Base-by-base conservation (phyloP, 768 basidiomycete species). In the Lactarius indigo region DNA sequence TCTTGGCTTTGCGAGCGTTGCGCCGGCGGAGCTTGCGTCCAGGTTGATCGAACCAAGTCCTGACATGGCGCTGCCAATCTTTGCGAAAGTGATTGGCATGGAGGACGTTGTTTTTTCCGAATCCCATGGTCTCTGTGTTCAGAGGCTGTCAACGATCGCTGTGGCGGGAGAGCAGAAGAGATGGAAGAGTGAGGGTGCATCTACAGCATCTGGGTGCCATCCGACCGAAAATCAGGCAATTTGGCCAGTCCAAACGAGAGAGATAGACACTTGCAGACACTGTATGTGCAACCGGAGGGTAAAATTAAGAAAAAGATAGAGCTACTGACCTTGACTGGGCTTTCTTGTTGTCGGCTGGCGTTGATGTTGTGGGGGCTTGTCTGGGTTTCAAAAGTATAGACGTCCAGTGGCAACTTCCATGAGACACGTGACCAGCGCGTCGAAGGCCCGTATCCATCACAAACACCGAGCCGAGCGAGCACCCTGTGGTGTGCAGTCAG, bases 11-110 rank as follows among this genome's bases (percentile, higher is more conserved):
- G 80, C 97, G 92, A 54, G 95, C 94, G 57, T 83, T 88, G 78
- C 97, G 91, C 77, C 97, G 86, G 78, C 93, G 91, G 78, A 95
- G 91, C 83, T 98, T 98, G 77, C 92, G 91, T 58, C 96, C 96
- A 64, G 97, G 94, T 82, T 99, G 97, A 84, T 98, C 92, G 78
- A 98, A 98, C 96, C 96, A 95, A 76, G 94, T 96, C 80, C 90
- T 90, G 74, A 96, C 94, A 71, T 90, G 91, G 76, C 89, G 85
- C 80, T 98, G 96, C 96, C 96, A 98, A 79, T 98, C 96, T 88
- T 98, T 98, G 84, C 88, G 92, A 87, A 95, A 95, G 79, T 97
- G 94, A 81, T 95, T 95, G 74, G 79, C 85, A 82, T 87, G 94
- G 79, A 96, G 92, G 82, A 92, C 92, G 86, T 91, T 91, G 80